Conservation (phyloP, 139 green algal species). For the Closterium sp. region DNA sequence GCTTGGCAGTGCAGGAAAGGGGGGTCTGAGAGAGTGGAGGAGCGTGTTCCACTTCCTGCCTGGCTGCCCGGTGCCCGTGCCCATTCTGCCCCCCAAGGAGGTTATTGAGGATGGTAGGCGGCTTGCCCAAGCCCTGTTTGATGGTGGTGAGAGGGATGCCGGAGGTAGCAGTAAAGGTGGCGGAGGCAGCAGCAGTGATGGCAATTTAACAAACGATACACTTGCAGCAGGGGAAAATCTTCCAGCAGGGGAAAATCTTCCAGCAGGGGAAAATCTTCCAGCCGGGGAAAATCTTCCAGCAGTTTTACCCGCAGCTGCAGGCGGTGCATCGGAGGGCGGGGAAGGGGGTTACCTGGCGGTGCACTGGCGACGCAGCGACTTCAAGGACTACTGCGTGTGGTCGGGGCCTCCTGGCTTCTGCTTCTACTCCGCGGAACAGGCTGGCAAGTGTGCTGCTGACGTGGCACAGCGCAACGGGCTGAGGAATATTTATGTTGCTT, state of each 20-base stretch:
- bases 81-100: not conserved
- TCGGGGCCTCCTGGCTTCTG: not conserved
- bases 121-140: not conserved
- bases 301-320: not conserved
- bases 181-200: not conserved
- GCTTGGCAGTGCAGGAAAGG: not conserved
- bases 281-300: not conserved
- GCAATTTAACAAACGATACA: not conserved
- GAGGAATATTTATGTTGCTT: not conserved
- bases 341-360: not conserved
- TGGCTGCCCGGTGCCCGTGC: not conserved
- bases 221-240: not conserved
- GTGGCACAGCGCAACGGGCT: not conserved
- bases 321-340: not conserved
- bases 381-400: not conserved
- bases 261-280: not conserved
- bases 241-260: not conserved
- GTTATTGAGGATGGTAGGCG: not conserved
- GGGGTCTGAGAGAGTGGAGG: not conserved
- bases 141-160: not conserved
- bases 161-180: not conserved
- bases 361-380: not conserved
- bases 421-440: not conserved
- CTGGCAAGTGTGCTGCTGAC: not conserved
- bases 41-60: not conserved